Evolutionary conservation across 768 basidiomycete genomes (phyloP).

Genomic region (Scleroderma bovista): DNA sequence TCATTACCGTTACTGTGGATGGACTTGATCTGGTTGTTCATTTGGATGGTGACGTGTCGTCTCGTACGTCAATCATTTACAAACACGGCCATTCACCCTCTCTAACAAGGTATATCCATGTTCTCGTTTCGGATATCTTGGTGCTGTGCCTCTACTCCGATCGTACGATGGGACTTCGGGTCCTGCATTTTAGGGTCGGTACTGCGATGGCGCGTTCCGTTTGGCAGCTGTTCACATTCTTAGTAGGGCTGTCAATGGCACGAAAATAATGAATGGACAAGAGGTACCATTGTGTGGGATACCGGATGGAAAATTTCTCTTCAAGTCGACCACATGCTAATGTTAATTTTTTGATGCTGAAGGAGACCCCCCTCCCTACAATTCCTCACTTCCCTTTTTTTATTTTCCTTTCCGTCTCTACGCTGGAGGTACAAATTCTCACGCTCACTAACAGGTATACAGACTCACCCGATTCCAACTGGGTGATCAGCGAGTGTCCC

Average conservation of each 20-base stretch:
- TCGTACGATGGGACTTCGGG: neutral
- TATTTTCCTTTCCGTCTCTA: neutral
- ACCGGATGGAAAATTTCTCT: too few species aligned
- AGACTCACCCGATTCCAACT: slow-evolving; percentile 81
- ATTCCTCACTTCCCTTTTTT: slow-evolving; percentile 1
- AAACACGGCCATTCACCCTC: too few species aligned
- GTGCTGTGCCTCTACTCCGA: too few species aligned
- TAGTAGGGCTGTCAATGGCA: too few species aligned
- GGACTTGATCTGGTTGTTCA: neutral
- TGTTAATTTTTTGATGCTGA: neutral
- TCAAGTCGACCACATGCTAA: neutral
- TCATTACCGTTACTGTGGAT: neutral
- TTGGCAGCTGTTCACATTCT: too few species aligned
- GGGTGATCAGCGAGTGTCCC: slow-evolving; percentile 79
- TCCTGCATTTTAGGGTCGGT: neutral
- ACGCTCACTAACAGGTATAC: slow-evolving; percentile 62
- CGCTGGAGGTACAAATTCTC: neutral
- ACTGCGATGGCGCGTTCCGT: neutral
- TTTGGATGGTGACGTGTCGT: neutral
- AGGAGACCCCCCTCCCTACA: neutral
- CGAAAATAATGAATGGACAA: too few species aligned
- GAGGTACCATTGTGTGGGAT: too few species aligned
- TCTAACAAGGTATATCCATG: too few species aligned
- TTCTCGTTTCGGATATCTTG: too few species aligned
- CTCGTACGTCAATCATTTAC: too few species aligned